Evolutionary conservation across 257 asterid genomes (phyloP), one percentile per base, ranked within the genome.

Genomic region (Henckelia pumila): DNA sequence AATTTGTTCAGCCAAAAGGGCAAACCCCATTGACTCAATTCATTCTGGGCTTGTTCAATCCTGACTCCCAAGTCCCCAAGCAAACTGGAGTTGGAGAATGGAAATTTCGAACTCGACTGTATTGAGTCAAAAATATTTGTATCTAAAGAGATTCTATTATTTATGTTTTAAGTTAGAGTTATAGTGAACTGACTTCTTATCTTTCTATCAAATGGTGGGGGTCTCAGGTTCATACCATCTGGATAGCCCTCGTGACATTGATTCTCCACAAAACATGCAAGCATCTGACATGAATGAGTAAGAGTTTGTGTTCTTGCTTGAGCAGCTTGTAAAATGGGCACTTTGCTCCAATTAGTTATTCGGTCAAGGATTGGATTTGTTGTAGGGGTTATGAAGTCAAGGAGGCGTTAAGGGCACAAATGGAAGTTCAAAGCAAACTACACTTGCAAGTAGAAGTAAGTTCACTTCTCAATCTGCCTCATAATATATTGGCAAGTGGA

Each of bases 361-460:
- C 57, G 23, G 11, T 26, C 61, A 28, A 58, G 65, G n/a, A 52
- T 56, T 53, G 55, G 21, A 17, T 44, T 49, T 59, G 33, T 66
- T 59, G 5, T 67, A 90, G 97, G 86, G 97, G 95, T 70, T 86
- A 82, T 76, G 95, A 84, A 81, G 95, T 90, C 53, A 88, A 90
- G 85, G 97, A 90, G 83, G 97, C 97, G 28, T 73, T 90, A 71
- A 81, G 97, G 82, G 95, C 88, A 61, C 97, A 90, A 66, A 90
- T 90, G 97, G 97, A 90, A 84, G 97, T 90, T 71, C 92, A 90
- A 71, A 90, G 95, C 76, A 84, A 90, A 73, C 84, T 90, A 25
- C 95, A 90, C 81, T 69, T 88, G 80, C 97, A 88, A 88, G 97
- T 90, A 59, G 97, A 90, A 80, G 97, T 90, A 84, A 90, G 55